Conservation (phyloP, 2,329 filamentous ascomycete species). For the Sphaerulina populicola region DNA sequence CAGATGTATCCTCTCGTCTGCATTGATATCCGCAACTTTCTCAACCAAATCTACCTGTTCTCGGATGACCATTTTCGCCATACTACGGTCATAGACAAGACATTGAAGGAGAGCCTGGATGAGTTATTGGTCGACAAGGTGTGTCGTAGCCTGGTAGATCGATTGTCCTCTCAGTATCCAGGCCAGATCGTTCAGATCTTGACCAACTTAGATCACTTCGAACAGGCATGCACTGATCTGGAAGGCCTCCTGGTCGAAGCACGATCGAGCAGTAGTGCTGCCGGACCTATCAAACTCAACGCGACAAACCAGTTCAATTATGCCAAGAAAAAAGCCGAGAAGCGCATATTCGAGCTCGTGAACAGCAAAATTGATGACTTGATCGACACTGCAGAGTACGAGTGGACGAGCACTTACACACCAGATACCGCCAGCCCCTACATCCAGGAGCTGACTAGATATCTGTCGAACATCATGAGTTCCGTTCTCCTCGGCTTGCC, state of each 20-base stretch:
- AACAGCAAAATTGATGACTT: slow-evolving; percentile 98
- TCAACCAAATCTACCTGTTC: slow-evolving; percentile 98
- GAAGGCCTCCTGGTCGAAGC: slow-evolving; percentile 79
- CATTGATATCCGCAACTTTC: slow-evolving; percentile 93
- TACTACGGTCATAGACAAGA: slow-evolving; percentile 81
- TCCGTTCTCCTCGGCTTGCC: slow-evolving; percentile 89
- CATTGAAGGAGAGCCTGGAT: slow-evolving; percentile 79
- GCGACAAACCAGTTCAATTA: slow-evolving; percentile 80
- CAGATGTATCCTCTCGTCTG: slow-evolving; percentile 99
- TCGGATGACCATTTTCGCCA: slow-evolving; percentile 93
- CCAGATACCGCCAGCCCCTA: slow-evolving; percentile 76
- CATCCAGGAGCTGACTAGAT: slow-evolving; percentile 88
- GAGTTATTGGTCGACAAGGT: slow-evolving; percentile 89
- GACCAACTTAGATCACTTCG: slow-evolving; percentile 95
- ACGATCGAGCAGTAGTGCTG: slow-evolving; percentile 70
- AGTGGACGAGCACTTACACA: slow-evolving; percentile 63
- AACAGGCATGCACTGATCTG: slow-evolving; percentile 81
- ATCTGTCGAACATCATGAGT: slow-evolving; percentile 93
- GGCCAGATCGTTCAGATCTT: slow-evolving; percentile 98
- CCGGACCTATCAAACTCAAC: slow-evolving; percentile 67
- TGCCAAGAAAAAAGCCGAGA: slow-evolving; percentile 93
- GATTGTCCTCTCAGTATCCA: slow-evolving; percentile 82
- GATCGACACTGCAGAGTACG: slow-evolving; percentile 93
- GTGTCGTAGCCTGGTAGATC: slow-evolving; percentile 79
- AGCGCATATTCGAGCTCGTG: slow-evolving; percentile 95